Base-by-base conservation (phyloP, 805 yeast genomes). In the Schwanniomyces sp. region DNA sequence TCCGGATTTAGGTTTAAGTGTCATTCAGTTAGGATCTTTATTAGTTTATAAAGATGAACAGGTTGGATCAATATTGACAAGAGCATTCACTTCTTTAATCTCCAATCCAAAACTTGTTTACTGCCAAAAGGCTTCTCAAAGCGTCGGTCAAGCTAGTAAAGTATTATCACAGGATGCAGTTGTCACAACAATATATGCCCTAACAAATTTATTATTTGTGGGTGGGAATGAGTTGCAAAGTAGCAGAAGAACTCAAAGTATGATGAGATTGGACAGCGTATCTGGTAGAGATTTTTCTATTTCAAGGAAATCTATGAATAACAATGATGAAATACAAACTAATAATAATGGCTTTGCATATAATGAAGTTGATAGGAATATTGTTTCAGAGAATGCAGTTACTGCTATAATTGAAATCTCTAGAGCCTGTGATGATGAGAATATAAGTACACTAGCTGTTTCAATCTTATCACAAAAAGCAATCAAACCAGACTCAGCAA, bases 401-500 rank as follows among this genome's bases (percentile, higher is more conserved):
- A 75, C 80, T 7, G 84, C 95, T 0, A 78, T 85, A 7, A 76
- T 83, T 39, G 82, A 82, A 41, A 79, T 91, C 34, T 82, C 91
- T 0, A 76, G 80, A 25, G 73, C 75, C 28, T 86, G 88, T 57
- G 76, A 80, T 39, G 94, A 87, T 53, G 83, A 81, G 47, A 79
- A 88, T 14, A 86, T 92, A 27, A 81, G 87, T 14, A 84, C 87
- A 3, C 75, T 94, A 53, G 84, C 95, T 0, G 83, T 88, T 11
- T 85, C 96, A 0, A 83, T 94, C 34, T 74, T 94, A 47, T 81
- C 88, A 11, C 97, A 91, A 62, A 91, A 91, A 59, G 72, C 84
- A 5, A 73, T 69, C 37, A 65, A 63, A 63, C 44, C 67, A 16
- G 78, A 84, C 16, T 68, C 79, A 12, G 78, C 79, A 18, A 69